A percentile compares a stretch with the other conserved stretches of the same genome.
Evolutionary conservation across 768 basidiomycete species (phyloP).

Genomic region (Podaxis carcinomalis): DNA sequence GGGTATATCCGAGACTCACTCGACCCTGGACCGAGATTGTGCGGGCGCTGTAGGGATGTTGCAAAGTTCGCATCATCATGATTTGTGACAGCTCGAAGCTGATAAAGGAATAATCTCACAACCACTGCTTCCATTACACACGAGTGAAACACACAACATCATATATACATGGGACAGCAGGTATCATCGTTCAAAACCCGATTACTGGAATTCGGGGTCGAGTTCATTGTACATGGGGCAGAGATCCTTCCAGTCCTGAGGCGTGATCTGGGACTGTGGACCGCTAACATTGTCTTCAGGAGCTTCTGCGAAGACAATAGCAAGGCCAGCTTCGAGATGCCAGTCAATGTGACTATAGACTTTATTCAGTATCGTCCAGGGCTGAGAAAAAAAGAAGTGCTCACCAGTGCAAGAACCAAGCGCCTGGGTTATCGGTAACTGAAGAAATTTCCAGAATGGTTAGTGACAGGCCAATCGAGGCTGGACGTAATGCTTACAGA

Average conservation of each 20-base stretch:
- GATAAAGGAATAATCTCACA: too few relatives aligned
- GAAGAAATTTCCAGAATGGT: neutral
- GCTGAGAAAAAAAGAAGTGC: conserved; percentile 22
- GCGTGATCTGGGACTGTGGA: conserved; percentile 18
- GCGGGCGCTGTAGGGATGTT: too few relatives aligned
- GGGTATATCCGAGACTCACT: too few relatives aligned
- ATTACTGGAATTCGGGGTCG: conserved; percentile 2
- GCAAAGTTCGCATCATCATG: too few relatives aligned
- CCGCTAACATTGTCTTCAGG: conserved; percentile 17
- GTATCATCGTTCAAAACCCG: neutral
- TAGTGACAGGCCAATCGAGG: too few relatives aligned
- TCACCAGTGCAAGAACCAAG: conserved; percentile 40
- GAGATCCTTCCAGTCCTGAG: conserved; percentile 21
- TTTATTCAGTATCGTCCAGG: conserved; percentile 1
- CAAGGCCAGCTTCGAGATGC: conserved; percentile 34
- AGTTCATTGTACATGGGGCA: conserved; percentile 25
- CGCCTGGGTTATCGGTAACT: conserved; percentile 57
- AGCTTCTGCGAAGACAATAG: conserved; percentile 33
- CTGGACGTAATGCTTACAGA: conserved; percentile 9
- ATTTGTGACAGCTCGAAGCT: too few relatives aligned
- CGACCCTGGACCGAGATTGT: too few relatives aligned
- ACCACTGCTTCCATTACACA: neutral
- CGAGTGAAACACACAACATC: neutral
- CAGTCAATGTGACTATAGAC: conserved; percentile 29
- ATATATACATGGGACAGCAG: neutral